A percentile compares a stretch with the other conserved stretches of the same genome.
Conservation (phyloP, 2,329 filamentous ascomycete species). For the Fusarium sp. region DNA sequence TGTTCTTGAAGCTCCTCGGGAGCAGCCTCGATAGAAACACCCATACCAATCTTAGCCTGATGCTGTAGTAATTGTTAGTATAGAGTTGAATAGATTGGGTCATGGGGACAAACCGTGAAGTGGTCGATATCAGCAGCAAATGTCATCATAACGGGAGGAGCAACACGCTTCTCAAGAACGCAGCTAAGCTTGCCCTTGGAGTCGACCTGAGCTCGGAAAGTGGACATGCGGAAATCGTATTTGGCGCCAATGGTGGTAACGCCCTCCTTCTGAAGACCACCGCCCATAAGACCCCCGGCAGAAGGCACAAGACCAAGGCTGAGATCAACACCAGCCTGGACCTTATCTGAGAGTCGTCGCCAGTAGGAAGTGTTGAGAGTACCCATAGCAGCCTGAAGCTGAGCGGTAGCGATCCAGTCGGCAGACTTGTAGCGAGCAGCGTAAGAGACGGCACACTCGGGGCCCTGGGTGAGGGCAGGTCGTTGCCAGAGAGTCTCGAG, state of each 20-base stretch:
- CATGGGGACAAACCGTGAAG: constrained; percentile 76
- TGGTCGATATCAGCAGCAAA: constrained; percentile 98
- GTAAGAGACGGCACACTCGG: constrained; percentile 92
- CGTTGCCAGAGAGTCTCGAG: constrained; percentile 96
- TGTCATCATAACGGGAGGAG: constrained; percentile 90
- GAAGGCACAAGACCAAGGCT: constrained; percentile 83
- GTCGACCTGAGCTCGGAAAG: constrained; percentile 95
- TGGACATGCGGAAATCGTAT: constrained; percentile 96
- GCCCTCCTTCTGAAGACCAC: constrained; percentile 83
- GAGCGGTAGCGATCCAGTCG: constrained; percentile 93
- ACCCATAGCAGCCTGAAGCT: constrained; percentile 84
- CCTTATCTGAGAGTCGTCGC: constrained; percentile 90
- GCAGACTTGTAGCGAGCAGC: constrained; percentile 89
- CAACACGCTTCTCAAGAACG: constrained; percentile 94
- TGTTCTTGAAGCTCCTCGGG: constrained; percentile 89
- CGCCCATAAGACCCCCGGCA: constrained; percentile 78
- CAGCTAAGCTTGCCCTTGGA: constrained; percentile 94
- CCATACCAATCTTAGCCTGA: constrained; percentile 93
- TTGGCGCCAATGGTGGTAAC: constrained; percentile 93
- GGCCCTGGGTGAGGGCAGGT: constrained; percentile 81
- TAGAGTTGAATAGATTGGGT: neutral
- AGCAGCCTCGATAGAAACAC: constrained; percentile 89
- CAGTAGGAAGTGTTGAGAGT: constrained; percentile 93
- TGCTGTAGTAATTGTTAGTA: constrained; percentile 68
- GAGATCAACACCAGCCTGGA: constrained; percentile 95